A percentile compares a stretch with the other conserved stretches of the same genome.
phyloP scores from a whole-genome alignment of 2,329 filamentous ascomycete genomes.

The Xylaria sp. region DNA sequence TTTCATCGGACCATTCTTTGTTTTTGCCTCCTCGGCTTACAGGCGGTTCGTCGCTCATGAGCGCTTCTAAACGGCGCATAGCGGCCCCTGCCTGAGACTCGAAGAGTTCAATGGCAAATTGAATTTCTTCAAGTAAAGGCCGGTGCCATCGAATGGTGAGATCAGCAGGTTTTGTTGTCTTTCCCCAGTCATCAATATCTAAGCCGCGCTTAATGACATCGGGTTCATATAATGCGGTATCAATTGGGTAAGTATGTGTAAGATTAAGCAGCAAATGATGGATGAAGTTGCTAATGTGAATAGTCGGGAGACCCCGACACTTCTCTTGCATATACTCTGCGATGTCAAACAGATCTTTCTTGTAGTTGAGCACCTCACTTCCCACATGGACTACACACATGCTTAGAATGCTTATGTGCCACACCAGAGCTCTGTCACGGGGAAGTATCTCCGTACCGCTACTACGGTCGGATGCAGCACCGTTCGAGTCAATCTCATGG shows the following conservation, averaged over 20 bases:
- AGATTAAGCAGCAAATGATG: slow-evolving; percentile 95
- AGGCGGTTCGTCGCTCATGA: slow-evolving; percentile 83
- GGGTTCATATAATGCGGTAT: slow-evolving; percentile 89
- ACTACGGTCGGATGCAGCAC: slow-evolving; percentile 92
- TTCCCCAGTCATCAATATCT: slow-evolving; percentile 84
- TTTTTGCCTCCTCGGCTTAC: slow-evolving; percentile 94
- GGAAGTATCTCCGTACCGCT: slow-evolving; percentile 94
- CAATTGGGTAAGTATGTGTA: slow-evolving; percentile 92
- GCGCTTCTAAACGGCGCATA: slow-evolving; percentile 75
- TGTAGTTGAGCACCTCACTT: slow-evolving; percentile 86
- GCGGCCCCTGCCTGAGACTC: slow-evolving; percentile 83
- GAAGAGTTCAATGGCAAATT: slow-evolving; percentile 90
- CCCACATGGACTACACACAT: slow-evolving; percentile 99
- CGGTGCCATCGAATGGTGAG: slow-evolving; percentile 92
- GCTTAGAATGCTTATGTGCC: slow-evolving; percentile 96
- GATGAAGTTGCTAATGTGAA: slow-evolving; percentile 97
- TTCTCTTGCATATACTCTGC: slow-evolving; percentile 96
- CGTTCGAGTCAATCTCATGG: slow-evolving; percentile 96
- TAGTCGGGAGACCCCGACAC: slow-evolving; percentile 91
- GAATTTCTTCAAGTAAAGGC: slow-evolving; percentile 79
- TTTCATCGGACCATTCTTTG: slow-evolving; percentile 98
- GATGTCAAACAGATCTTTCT: slow-evolving; percentile 88
- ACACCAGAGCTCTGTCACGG: slow-evolving; percentile 90
- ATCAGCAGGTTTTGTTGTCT: slow-evolving; percentile 75
- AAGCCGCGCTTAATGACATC: slow-evolving; percentile 75